Evolutionary conservation across 805 yeast genomes (phyloP), one percentile per base, ranked within the genome.

Genomic region (Vanderwaltozyma polyspora): DNA sequence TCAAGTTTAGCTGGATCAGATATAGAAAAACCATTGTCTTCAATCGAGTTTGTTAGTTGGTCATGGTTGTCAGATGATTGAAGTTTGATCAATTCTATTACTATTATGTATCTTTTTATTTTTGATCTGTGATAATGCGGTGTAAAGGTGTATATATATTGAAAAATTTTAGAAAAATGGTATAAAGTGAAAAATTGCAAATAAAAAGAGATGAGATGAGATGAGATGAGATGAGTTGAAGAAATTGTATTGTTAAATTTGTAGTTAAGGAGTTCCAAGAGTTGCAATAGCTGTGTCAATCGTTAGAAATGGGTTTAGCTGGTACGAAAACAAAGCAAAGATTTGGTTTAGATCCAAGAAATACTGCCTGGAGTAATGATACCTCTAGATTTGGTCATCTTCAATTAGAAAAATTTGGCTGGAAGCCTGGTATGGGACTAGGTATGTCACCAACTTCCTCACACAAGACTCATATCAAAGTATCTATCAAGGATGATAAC

Each of bases 321-420:
- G 96, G 83, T 9, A 68, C 79, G 5, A 79, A 76, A 52, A 73
- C 69, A 10, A 85, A 82, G 51, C 94, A 82, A 49, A 70, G 91
- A 50, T 79, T 87, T 55, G 96, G 97, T 9, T 60, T 69, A 25
- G 98, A 89, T 61, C 98, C 98, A 13, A 67, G 97, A 51, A 89
- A 89, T 51, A 87, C 95, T 1, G 72, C 76, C 41, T 89, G 98
- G 98, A 79, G 95, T 18, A 85, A 85, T 51, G 83, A 84, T 48
- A 75, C 79, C 0, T 64, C 67, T 4, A 62, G 95, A 33, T 89
- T 89, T 51, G 98, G 98, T 0, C 95, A 82, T 55, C 74, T 79
- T 49, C 86, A 86, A 57, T 57, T 89, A 39, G 75, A 75, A 41
- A 78, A 74, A 45, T 64, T 78, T 52, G 98, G 98, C 13, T 89